Base-by-base conservation (phyloP, 371 early-diverging fungal species). In the Circinella umbellata region DNA sequence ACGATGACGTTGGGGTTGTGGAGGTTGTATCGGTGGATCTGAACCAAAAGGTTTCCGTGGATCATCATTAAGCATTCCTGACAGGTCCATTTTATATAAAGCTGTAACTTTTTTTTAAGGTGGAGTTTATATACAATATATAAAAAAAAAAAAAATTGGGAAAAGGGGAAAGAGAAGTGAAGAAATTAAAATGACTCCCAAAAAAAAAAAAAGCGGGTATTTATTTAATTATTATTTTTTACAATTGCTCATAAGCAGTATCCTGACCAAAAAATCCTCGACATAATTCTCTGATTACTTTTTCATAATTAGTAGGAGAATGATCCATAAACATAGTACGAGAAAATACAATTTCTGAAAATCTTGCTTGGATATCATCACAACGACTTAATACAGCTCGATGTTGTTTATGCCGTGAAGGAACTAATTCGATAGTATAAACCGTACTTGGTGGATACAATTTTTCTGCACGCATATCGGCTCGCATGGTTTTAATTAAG, bases 381-480 rank as follows among this genome's bases (percentile, higher is more conserved):
- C 89, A 90, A 48, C 83, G 81, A 53, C 84, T 87, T 71, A 93
- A 69, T 51, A 83, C 73, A 53, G 83, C 74, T 70, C 75, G 81
- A 73, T 82, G 74, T 20, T 67, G 69, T 48, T 67, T 76, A 35
- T 60, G 72, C 62, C 80, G 75, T 39, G 70, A 85, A 54, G 73
- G 85, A 55, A 71, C 74, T 5, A 84, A 84, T 64, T 86, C 90
- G 46, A 94, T 73, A 13, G 85, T 71, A 73, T 91, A 93, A 4
- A 92, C 86, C 3, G 88, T 88, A 3, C 90, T 88, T 0, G 95
- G 93, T 15, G 95, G 95, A 66, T 91, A 92, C 17, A 95, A 80
- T 64, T 95, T 95, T 63, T 92, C 93, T 3, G 89, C 83, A 35
- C 84, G 80, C 94, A 93, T 93, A 62, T 88, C 91, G 0, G 94